Conservation (phyloP, 2,329 filamentous ascomycete species). For the Aspergillus unguis region DNA sequence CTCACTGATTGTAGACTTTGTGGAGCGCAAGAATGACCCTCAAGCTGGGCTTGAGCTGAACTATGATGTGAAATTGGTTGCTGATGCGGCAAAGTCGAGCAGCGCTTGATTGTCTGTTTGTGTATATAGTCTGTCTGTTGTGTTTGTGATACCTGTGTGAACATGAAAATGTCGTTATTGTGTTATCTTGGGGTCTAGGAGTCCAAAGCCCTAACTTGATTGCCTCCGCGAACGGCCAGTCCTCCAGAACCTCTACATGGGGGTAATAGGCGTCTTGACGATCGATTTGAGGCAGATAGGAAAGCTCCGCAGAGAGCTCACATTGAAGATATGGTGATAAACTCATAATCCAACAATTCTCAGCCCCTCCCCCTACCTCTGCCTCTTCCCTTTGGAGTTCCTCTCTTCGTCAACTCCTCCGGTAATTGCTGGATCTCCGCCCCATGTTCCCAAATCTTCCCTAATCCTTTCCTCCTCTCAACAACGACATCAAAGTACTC, state of each 20-base stretch:
- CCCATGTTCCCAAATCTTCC: conserved; percentile 64
- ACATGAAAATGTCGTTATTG: too few relatives aligned
- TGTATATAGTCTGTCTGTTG: background rate
- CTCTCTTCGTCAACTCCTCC: conserved; percentile 40
- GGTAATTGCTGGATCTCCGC: conserved; percentile 51
- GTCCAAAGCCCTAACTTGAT: too few relatives aligned
- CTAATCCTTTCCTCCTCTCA: conserved; percentile 68
- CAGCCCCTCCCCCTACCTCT: background rate
- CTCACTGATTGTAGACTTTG: conserved; percentile 56
- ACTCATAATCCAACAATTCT: background rate
- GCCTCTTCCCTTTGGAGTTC: conserved; percentile 30
- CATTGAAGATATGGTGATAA: too few relatives aligned
- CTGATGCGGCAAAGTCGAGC: conserved; percentile 4
- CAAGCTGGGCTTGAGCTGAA: conserved; percentile 53
- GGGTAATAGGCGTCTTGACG: too few relatives aligned
- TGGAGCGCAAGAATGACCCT: conserved; percentile 49
- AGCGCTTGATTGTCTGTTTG: background rate
- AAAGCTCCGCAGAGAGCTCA: too few relatives aligned
- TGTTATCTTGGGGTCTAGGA: too few relatives aligned
- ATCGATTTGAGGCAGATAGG: too few relatives aligned
- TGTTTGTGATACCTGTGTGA: background rate
- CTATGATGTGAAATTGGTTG: conserved; percentile 51
- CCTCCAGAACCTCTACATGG: too few relatives aligned
- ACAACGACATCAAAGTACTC: conserved; percentile 71
- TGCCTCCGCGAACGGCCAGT: too few relatives aligned